Evolutionary conservation across 192 early-diverging fungal species (phyloP), one percentile per base, ranked within the genome.

Genomic region (Dispira parvispora): DNA sequence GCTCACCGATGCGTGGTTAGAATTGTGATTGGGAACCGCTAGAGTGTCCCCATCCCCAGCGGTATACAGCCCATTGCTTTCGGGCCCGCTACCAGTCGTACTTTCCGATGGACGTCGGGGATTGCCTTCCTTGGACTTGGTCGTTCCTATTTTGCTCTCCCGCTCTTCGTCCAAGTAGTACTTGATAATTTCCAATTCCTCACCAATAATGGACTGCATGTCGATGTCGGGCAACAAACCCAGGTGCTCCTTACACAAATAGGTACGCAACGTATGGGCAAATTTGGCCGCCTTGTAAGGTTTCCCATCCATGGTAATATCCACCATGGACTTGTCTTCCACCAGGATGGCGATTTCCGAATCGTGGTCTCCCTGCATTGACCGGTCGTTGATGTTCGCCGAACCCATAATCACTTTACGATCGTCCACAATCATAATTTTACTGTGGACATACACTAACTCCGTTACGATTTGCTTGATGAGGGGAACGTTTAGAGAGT

Each of bases 341-440:
- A 94, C 75, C 18, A 91, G 63, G 61, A 89, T 84, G 46, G 90
- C 91, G 52, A 94, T 83, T 71, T 94, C 91, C 12, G 88, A 90
- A 67, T 94, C 90, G 61, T 85, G 85, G 63, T 82, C 82, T 43
- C 91, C 91, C 47, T 82, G 70, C 73, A 89, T 89, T 0, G 91
- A 94, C 6, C 91, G 85, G 73, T 94, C 91, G 68, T 94, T 94
- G 68, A 94, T 79, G 67, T 94, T 94, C 45, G 90, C 88, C 28
- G 86, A 89, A 8, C 91, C 91, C 69, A 86, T 84, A 25, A 94
- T 74, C 46, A 90, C 86, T 47, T 79, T 80, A 13, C 76, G 79
- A 63, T 94, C 91, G 65, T 94, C 91, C 11, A 90, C 80, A 65
- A 94, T 90, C 82, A 94, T 81, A 45, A 89, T 67, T 66, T 92